A percentile compares a stretch with the other conserved stretches of the same genome.
phyloP scores from a whole-genome alignment of 352 stramenopile genomes.

The Globisporangium megalacanthum region DNA sequence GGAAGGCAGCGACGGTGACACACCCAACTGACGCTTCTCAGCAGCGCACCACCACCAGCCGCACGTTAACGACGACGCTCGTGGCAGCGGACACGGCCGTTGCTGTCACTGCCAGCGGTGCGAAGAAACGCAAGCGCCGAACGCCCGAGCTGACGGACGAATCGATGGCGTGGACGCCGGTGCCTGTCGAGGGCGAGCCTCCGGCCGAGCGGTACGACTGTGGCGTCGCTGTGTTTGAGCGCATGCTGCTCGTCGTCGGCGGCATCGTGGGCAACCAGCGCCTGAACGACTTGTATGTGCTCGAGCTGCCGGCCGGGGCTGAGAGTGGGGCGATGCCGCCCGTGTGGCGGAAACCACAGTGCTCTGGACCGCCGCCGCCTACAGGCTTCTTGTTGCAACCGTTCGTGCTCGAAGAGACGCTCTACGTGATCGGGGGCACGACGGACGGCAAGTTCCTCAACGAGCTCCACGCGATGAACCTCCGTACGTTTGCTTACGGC shows the following conservation, averaged over 20 bases:
- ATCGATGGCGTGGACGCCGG: conserved; percentile 28
- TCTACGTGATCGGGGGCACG: conserved; percentile 54
- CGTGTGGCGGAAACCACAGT: conserved; percentile 28
- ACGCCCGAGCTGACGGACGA: conserved; percentile 22
- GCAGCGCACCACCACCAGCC: background rate
- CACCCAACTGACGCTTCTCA: background rate
- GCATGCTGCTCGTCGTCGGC: conserved; percentile 46
- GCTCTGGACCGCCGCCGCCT: conserved; percentile 28
- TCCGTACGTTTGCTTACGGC: conserved; percentile 27
- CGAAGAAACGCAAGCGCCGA: conserved; percentile 28
- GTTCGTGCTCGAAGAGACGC: conserved; percentile 37
- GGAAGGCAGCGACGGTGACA: background rate
- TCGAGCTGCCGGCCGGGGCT: conserved; percentile 21
- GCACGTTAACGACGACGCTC: background rate
- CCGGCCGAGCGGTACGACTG: conserved; percentile 49
- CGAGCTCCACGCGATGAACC: conserved; percentile 41
- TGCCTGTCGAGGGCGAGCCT: conserved; percentile 21
- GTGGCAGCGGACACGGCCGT: background rate
- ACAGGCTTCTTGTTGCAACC: conserved; percentile 44
- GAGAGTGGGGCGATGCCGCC: conserved; percentile 8
- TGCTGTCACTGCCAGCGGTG: background rate
- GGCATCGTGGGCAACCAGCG: conserved; percentile 53
- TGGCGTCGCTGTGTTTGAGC: conserved; percentile 35
- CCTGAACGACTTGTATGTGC: conserved; percentile 42
- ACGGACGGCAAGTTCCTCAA: conserved; percentile 57